Evolutionary conservation across 2,329 filamentous ascomycete species (phyloP).

Genomic region (Fusarium poae): DNA sequence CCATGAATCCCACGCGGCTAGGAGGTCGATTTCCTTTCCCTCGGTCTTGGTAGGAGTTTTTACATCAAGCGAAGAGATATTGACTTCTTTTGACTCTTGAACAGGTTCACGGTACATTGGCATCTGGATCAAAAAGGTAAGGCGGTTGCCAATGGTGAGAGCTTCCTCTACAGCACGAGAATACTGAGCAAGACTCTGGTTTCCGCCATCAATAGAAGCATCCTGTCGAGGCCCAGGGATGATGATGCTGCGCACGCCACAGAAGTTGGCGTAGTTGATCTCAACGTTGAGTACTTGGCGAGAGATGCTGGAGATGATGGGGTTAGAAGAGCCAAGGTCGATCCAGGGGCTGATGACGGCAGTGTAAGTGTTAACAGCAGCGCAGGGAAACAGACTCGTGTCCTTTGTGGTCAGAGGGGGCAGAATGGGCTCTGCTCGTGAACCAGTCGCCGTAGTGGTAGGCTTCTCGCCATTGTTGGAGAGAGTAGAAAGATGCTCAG

Average conservation of each 20-base stretch:
- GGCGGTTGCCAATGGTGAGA: slow-evolving; percentile 77
- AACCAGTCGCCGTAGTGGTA: slow-evolving; percentile 59
- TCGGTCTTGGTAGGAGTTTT: slow-evolving; percentile 51
- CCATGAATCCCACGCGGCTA: slow-evolving; percentile 93
- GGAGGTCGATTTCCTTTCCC: slow-evolving; percentile 72
- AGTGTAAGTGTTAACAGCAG: slow-evolving; percentile 78
- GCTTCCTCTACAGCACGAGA: slow-evolving; percentile 86
- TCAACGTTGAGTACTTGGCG: slow-evolving; percentile 92
- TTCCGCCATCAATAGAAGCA: slow-evolving; percentile 64
- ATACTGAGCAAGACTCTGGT: slow-evolving; percentile 76
- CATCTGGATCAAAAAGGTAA: slow-evolving; percentile 84
- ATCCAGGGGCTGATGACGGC: slow-evolving; percentile 92
- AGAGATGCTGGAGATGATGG: slow-evolving; percentile 86
- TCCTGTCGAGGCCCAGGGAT: slow-evolving; percentile 81
- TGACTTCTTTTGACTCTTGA: slow-evolving; percentile 64
- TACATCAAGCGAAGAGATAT: slow-evolving; percentile 61
- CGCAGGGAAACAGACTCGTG: slow-evolving; percentile 77
- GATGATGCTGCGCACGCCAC: slow-evolving; percentile 85
- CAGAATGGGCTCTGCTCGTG: slow-evolving; percentile 68
- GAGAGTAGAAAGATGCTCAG: slow-evolving; percentile 65
- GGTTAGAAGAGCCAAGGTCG: slow-evolving; percentile 85
- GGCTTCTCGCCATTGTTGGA: slow-evolving; percentile 56
- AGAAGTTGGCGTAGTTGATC: slow-evolving; percentile 95
- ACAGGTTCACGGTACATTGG: slow-evolving; percentile 84
- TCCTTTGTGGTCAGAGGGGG: slow-evolving; percentile 83